phyloP scores from a whole-genome alignment of 2,329 filamentous ascomycete genomes.

The Dichotomopilus funicola region DNA sequence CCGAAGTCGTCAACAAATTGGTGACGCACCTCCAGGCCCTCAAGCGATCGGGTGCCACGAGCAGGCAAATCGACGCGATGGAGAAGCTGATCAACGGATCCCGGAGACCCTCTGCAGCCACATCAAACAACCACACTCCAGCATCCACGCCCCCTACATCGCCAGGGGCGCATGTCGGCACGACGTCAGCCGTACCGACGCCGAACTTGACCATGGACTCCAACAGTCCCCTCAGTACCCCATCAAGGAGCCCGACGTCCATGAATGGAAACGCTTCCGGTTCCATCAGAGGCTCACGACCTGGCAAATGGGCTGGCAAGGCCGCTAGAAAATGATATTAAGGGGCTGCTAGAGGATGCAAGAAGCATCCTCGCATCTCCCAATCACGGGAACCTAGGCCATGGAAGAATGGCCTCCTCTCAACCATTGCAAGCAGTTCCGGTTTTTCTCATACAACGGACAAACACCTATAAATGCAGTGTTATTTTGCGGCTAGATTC shows the following conservation, averaged over 20 bases:
- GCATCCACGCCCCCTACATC: constrained; percentile 27
- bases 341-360: too few relatives aligned
- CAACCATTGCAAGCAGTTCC: too few relatives aligned
- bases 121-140: constrained; percentile 24
- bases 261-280: constrained; percentile 51
- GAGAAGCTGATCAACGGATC: constrained; percentile 44
- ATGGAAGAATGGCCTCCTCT: too few relatives aligned
- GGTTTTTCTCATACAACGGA: too few relatives aligned
- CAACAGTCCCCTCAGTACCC: constrained; percentile 47
- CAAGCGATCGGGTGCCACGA: constrained; percentile 54
- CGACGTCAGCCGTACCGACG: constrained; percentile 52
- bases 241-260: constrained; percentile 58
- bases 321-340: too few relatives aligned
- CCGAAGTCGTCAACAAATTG: constrained; percentile 56
- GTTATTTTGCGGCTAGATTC: too few relatives aligned
- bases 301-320: neutral
- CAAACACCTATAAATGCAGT: too few relatives aligned
- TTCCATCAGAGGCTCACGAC: constrained; percentile 19
- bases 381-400: too few relatives aligned
- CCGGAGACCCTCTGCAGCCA: constrained; percentile 15
- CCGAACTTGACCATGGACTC: constrained; percentile 62
- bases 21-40: constrained; percentile 54
- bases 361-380: too few relatives aligned
- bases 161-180: constrained; percentile 38
- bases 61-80: constrained; percentile 60